Conservation (phyloP, 768 basidiomycete genomes). For the Steccherinum ochraceum region DNA sequence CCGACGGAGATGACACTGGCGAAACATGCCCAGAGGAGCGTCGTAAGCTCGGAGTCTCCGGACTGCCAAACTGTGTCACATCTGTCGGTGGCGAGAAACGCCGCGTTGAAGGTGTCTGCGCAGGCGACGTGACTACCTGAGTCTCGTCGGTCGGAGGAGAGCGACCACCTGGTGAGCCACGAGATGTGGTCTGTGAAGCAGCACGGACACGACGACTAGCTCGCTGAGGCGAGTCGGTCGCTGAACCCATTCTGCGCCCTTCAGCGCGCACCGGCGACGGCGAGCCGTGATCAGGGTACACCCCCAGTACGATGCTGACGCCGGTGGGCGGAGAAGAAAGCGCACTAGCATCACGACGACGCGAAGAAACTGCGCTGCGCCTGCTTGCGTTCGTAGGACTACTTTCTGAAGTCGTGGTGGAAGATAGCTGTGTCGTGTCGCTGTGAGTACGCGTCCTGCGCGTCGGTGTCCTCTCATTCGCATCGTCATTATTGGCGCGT, state of each 20-base stretch:
- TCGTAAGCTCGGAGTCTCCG: background rate
- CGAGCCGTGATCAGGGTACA: background rate
- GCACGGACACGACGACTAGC: background rate
- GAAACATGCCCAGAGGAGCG: background rate
- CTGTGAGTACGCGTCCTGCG: too few species aligned
- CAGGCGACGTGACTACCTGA: background rate
- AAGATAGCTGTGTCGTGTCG: background rate
- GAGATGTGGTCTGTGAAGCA: background rate
- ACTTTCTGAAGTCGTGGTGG: background rate
- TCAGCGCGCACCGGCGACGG: background rate
- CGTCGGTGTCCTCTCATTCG: background rate
- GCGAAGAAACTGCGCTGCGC: too few species aligned
- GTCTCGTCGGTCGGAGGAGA: background rate
- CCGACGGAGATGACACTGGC: background rate
- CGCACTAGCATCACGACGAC: too few species aligned
- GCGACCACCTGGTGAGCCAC: background rate
- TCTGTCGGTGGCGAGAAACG: background rate
- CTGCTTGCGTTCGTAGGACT: background rate
- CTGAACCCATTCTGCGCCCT: background rate
- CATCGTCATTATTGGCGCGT: background rate
- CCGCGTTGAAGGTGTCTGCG: background rate
- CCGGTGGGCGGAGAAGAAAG: background rate
- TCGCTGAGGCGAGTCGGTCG: background rate
- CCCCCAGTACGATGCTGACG: background rate
- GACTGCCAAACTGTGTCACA: background rate